These are phyloP conservation scores for Avena atlantica DNA, from an alignment of 176 grass and related monocot genomes.

Conservation along the genomic window DNA sequence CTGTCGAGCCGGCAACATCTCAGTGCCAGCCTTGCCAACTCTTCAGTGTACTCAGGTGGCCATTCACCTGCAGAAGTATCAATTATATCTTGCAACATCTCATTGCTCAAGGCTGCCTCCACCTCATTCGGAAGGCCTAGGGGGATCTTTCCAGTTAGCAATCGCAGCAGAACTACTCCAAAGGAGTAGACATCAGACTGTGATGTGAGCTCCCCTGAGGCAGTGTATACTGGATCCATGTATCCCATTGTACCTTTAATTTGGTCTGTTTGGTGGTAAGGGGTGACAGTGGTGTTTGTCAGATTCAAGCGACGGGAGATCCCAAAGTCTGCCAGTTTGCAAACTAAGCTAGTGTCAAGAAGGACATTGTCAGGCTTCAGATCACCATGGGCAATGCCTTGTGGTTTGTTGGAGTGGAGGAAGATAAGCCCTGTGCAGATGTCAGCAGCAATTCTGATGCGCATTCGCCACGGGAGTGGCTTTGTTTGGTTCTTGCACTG, in stretches of 20 bases:
- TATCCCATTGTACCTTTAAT: slow-evolving; percentile 67
- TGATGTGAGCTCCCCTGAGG: slow-evolving; percentile 61
- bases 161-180: slow-evolving; percentile 62
- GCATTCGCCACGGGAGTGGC: slow-evolving; percentile 56
- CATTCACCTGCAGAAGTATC: slow-evolving; percentile 59
- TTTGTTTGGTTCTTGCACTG: slow-evolving; percentile 25
- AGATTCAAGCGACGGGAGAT: slow-evolving; percentile 61
- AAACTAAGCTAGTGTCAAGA: slow-evolving; percentile 43
- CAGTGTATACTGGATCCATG: slow-evolving; percentile 67
- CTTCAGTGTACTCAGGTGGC: slow-evolving; percentile 45
- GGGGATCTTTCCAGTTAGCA: slow-evolving; percentile 45
- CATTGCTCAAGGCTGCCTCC: slow-evolving; percentile 45
- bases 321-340: slow-evolving; percentile 73
- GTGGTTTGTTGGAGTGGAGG: slow-evolving; percentile 59
- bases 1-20: slow-evolving; percentile 44
- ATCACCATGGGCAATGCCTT: slow-evolving; percentile 67
- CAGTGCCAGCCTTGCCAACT: slow-evolving; percentile 52
- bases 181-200: slow-evolving; percentile 75
- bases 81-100: slow-evolving; percentile 45
- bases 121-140: slow-evolving; percentile 45
- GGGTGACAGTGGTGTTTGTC: slow-evolving; percentile 57
- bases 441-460: slow-evolving; percentile 52
- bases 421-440: slow-evolving; percentile 71
- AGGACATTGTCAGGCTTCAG: slow-evolving; percentile 73
- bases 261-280: slow-evolving; percentile 58